Evolutionary conservation across 768 basidiomycete genomes (phyloP), one percentile per base, ranked within the genome.

Genomic region (Mycena capillaripes): DNA sequence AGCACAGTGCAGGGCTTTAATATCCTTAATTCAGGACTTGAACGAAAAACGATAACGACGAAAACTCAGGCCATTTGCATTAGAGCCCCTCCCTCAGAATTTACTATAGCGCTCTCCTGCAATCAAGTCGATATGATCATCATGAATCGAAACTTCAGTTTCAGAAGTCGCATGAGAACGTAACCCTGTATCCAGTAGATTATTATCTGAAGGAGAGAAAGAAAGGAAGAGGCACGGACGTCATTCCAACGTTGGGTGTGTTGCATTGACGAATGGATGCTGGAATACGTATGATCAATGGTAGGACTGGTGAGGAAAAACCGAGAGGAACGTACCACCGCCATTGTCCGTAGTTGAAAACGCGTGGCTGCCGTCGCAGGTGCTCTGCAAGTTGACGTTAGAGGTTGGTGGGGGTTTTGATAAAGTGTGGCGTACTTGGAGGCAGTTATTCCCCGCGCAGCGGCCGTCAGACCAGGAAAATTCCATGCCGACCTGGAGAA

Each of bases 201-300:
- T 25, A 52, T 23, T 25, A 52, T 52, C 9, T 27, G 25, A 21
- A 29, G 9, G 14, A 52, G 12, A 52, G 14, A 29, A 52, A 16
- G 29, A 29, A 52, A 27, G 14, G 14, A 5, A 19, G 29, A 52
- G 29, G 25, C 50, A 52, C 50, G 50, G 16, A 52, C 53, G 53
- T 32, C 52, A 53, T 53, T 11, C 52, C 52, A 29, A 53, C 52
- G 27, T 53, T 53, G 7, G 52, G 52, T 4, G 53, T 55, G 53
- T 55, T 55, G 53, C 53, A 55, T 32, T 55, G 53, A 19, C 53
- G 53, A 30, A 55, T 16, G 53, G 53, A 55, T 19, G 53, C 30
- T 55, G 27, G 42, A 42, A 16, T 42, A 27, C 12, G 50, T 52
- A 27, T 52, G 50, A 12, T 12, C 14, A 23, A 52, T 27, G 50